Evolutionary conservation across 129 eudicot genomes (phyloP).

Genomic region (Heracleum sosnowskyi): DNA sequence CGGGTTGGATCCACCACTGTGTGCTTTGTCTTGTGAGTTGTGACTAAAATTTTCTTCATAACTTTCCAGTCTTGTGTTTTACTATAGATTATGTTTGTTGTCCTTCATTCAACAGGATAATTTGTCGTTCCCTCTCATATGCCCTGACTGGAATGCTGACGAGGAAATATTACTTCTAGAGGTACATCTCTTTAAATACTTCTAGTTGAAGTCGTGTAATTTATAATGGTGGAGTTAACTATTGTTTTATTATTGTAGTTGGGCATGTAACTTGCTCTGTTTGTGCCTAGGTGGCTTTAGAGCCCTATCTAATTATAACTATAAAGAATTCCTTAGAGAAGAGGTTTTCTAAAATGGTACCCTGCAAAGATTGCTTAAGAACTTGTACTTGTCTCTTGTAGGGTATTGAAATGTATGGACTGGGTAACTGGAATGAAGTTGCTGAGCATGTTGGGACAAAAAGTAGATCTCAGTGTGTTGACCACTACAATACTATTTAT

Average conservation of each 20-base stretch:
- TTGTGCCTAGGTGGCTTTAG: not conserved
- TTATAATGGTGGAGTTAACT: not conserved
- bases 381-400: conserved; percentile 19
- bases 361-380: not conserved
- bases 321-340: not conserved
- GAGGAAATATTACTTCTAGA: conserved; percentile 91
- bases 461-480: conserved; percentile 74
- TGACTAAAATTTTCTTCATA: not conserved
- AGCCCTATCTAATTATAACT: not conserved
- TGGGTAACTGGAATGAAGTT: conserved; percentile 94
- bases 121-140: conserved; percentile 77
- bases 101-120: conserved; percentile 53
- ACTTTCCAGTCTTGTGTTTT: not conserved
- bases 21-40: not conserved
- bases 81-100: not conserved
- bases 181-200: conserved; percentile 33
- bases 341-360: not conserved
- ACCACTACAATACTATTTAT: conserved; percentile 67
- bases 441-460: conserved; percentile 99
- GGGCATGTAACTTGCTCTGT: not conserved
- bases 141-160: conserved; percentile 98
- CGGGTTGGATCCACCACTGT: no score
- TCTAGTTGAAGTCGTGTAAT: not conserved
- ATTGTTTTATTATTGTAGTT: conserved; percentile 1
- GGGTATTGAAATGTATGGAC: conserved; percentile 99